Base-by-base conservation (phyloP, 2,329 filamentous ascomycete genomes). In the Penicillium brevicompactum region DNA sequence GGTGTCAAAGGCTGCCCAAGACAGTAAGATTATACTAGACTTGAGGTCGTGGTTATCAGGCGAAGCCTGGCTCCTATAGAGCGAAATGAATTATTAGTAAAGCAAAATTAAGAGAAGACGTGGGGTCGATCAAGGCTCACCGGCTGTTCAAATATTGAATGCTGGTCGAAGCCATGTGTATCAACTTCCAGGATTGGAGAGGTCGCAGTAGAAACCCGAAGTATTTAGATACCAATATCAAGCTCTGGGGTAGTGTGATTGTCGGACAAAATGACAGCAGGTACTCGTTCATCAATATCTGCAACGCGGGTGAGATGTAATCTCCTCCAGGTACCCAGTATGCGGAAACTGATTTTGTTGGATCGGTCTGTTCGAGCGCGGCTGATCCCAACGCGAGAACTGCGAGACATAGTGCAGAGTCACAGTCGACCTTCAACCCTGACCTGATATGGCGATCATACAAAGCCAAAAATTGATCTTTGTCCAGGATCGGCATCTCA, bases 211-310 rank as follows among this genome's bases (percentile, higher is more conserved):
- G 30, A 22, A 49, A 53, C 6, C 51, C 51, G 21, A 53, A 53
- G 18, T 53, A 53, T 43, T 53, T 53, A 5, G 51, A 53, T 21
- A 49, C 37, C 1, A 53, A 30, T 21, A 53, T 49, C 30, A 53
- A 44, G 14, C 51, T 53, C 11, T 53, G 40, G 1, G 51, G 51
- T n/a, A 53, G 51, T 21, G 46, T 53, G 7, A 53, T 53, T 3
- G 45, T 53, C 14, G 51, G 51, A 14, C 51, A 53, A 22, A 53
- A 53, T 1, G 51, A 53, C 21, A 53, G 21, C 41, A 53, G 21
- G 40, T 53, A 53, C 24, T 49, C 51, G 14, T 53, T 53, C 51
- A 53, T 53, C 31, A 53, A 38, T 16, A 53, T 49, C n/a, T 53
- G 51, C 21, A 53, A 42, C 1, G 51, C 46, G 16, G 51, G 46